Percentiles rank a stretch among this genome's conserved stretches.
Conservation (phyloP, 345 rosid species). For the Lepidium sativum region DNA sequence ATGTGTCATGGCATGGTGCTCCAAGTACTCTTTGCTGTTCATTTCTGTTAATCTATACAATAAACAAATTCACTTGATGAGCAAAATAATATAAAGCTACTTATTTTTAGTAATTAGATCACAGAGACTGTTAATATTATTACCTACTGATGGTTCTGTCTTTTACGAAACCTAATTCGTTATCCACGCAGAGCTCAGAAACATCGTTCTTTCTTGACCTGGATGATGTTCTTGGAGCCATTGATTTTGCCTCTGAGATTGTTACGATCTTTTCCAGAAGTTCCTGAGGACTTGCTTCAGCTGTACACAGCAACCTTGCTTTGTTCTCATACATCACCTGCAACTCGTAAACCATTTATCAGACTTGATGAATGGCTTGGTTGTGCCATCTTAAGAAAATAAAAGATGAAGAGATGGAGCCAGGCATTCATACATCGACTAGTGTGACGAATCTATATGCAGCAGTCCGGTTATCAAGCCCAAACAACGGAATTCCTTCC, state of each 20-base stretch:
- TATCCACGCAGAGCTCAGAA: slow-evolving; percentile 79
- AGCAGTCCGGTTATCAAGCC: slow-evolving; percentile 74
- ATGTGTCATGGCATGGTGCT: slow-evolving; percentile 43
- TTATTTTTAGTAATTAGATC: not conserved
- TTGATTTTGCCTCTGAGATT: slow-evolving; percentile 60
- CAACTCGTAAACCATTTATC: slow-evolving; percentile 3
- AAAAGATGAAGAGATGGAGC: not conserved
- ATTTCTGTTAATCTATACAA: slow-evolving; percentile 75
- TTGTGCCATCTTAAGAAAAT: not conserved
- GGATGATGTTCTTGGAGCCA: slow-evolving; percentile 74
- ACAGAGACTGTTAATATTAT: not conserved
- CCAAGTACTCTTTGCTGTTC: slow-evolving; percentile 94
- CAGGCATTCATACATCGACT: slow-evolving; percentile 57
- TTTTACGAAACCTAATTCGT: slow-evolving; percentile 92
- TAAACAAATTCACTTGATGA: not conserved
- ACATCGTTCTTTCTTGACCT: slow-evolving; percentile 79
- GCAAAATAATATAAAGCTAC: not conserved
- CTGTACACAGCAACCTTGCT: slow-evolving; percentile 76
- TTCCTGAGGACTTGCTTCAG: slow-evolving; percentile 73
- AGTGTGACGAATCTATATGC: slow-evolving; percentile 93
- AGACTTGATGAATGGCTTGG: not conserved
- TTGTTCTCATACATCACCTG: slow-evolving; percentile 96
- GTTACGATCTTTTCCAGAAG: slow-evolving; percentile 66
- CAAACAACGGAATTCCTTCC: slow-evolving; percentile 78
- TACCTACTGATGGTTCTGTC: slow-evolving; percentile 97